Evolutionary conservation across 2,329 filamentous ascomycete genomes (phyloP), one percentile per base, ranked within the genome.

Genomic region (Claviceps purpurea): DNA sequence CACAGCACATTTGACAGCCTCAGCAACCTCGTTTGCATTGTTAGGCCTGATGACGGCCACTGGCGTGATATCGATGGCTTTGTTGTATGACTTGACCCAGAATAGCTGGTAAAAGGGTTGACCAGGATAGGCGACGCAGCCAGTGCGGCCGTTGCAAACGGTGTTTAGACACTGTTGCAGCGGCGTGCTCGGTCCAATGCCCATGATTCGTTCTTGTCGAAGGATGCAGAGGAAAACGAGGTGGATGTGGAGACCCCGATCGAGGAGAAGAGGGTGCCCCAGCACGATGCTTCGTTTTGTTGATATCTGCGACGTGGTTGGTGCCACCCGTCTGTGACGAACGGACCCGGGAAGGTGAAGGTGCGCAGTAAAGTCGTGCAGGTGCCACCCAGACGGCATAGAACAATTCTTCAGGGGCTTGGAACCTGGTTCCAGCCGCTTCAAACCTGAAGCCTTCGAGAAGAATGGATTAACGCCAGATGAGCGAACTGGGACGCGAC

Each of bases 1-100:
- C 2, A 61, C 68, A 5, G 80, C 81, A 59, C 81, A 84, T 49
- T 75, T 73, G 41, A 85, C 71, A 14, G 79, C 75, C 20, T 66
- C 73, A 1, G 78, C 71, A 2, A 84, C 74, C 51, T 84, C 76
- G 22, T 74, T 63, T 11, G 72, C 67, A 0, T 67, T 77, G 5
- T 68, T 64, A 0, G 81, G 81, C 7, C 77, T 68, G 2, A 81
- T 72, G 18, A 84, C 76, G 11, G 77, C 79, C 8, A 70, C 65
- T 0, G 81, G 81, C 5, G 65, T 72, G 24, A 78, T 69, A 2
- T 65, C 61, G 18, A 73, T 61, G 40, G 73, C 74, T 52, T 78
- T 70, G 54, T 80, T 80, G 64, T 75, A 79, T 1, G 71, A 67
- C 57, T 71, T 72, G 39, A 73, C 75, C 76, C 77, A 79, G 7